Base-by-base conservation (phyloP, 257 asterid species). In the Ballota nigra region DNA sequence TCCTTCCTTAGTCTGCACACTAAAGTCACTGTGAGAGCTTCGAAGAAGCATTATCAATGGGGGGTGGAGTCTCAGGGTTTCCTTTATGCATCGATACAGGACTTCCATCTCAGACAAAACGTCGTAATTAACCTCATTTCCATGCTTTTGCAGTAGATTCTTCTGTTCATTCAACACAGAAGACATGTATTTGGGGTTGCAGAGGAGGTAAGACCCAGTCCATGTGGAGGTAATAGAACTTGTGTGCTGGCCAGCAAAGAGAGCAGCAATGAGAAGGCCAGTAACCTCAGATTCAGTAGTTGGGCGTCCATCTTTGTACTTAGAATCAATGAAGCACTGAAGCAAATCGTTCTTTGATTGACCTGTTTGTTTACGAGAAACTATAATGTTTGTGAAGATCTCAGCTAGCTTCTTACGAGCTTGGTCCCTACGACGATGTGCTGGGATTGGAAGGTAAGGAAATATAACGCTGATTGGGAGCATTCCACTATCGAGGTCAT, bases 241-340 rank as follows among this genome's bases (percentile, higher is more conserved):
- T 11, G 98, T 93, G 83, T 93, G 98, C 85, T 93, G 98, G 28
- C 98, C 98, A 12, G 98, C 97, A 20, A 93, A 93, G 43, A 93
- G 96, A 23, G 98, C 98, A 23, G 97, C 98, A 41, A 93, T 93
- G 57, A 93, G 94, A 51, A 93, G 81, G 47, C 98, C 98, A 0
- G 98, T 91, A 18, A 88, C 81, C 83, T 93, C 98, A 4, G 85
- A 43, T 57, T 93, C 91, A 0, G 97, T 87, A 0, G 98, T 93
- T 12, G 77, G 74, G 0, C 97, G 89, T 5, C 98, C 97, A 51
- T 91, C 86, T 83, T 90, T 93, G 94, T 93, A 93, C 87, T 89
- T 93, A 0, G 97, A 91, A 77, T 93, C 97, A 19, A 91, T 93
- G 82, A 91, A 93, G 89, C 98, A 91, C 55, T 93, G 98, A 29